Conservation (phyloP, 371 early-diverging fungal genomes). For the Zychaea mexicana region DNA sequence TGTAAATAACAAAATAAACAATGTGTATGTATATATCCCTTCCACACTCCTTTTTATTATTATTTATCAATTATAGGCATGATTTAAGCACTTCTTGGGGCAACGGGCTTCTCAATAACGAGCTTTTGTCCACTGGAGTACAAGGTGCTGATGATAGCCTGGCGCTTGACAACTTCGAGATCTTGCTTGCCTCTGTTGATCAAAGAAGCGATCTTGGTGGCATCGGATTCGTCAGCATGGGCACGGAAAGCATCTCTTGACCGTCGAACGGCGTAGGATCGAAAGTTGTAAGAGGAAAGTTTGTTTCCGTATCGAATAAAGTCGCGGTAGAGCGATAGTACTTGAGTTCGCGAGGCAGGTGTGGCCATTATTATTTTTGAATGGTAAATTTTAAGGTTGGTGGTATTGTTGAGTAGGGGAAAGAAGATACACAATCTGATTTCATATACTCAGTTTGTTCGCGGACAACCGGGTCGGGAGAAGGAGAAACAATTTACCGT, state of each 20-base stretch:
- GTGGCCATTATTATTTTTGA: constrained; percentile 14
- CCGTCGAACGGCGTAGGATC: constrained; percentile 70
- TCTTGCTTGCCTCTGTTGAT: constrained; percentile 59
- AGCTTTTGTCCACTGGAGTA: constrained; percentile 58
- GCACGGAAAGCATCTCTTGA: constrained; percentile 69
- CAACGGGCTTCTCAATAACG: constrained; percentile 40
- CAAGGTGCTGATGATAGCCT: constrained; percentile 65
- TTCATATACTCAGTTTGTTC: no score
- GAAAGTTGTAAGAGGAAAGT: constrained; percentile 74
- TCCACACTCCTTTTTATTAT: background rate
- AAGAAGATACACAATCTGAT: no score
- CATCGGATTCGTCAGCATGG: constrained; percentile 58
- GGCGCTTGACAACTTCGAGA: constrained; percentile 66
- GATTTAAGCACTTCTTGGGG: constrained; percentile 3
- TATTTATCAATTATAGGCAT: background rate
- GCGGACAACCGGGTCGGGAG: no score
- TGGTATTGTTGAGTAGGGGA: no score
- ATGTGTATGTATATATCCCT: no score
- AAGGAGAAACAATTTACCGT: no score
- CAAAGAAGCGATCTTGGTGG: constrained; percentile 51
- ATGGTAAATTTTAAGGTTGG: no score
- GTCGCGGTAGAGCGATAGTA: constrained; percentile 66
- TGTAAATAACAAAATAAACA: background rate
- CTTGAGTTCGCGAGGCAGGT: constrained; percentile 40
- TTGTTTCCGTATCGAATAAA: constrained; percentile 64